Evolutionary conservation across 306 rosid species (phyloP).

Genomic region (Dryas alaskensis): DNA sequence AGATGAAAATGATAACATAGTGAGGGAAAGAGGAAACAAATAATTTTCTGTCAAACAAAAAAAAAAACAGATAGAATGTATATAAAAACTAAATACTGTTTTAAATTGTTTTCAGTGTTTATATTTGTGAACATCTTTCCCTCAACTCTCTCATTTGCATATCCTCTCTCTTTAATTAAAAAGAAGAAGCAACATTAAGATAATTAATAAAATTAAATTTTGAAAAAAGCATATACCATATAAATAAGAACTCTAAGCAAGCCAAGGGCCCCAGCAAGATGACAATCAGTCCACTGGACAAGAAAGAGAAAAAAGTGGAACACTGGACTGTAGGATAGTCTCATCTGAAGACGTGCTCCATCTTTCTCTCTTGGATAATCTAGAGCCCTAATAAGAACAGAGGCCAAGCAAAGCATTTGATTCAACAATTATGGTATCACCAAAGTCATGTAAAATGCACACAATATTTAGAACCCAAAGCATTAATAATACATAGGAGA

Average conservation of each 20-base stretch:
- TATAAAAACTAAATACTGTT: not conserved
- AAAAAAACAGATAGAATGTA: not conserved
- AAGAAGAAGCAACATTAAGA: not conserved
- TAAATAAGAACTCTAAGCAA: conserved; percentile 73
- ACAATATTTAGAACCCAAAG: not conserved
- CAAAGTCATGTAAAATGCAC: conserved; percentile 9
- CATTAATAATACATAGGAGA: not conserved
- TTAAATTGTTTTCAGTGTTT: no score
- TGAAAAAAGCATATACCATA: conserved; percentile 46
- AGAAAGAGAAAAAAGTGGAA: conserved; percentile 77
- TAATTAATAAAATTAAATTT: not conserved
- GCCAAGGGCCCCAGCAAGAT: conserved; percentile 85
- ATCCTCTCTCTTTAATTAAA: not conserved
- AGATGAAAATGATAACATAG: not conserved
- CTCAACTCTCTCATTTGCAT: not conserved
- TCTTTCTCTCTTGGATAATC: conserved; percentile 79
- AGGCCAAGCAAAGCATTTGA: conserved; percentile 12
- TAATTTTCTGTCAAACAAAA: no score
- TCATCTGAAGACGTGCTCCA: conserved; percentile 84
- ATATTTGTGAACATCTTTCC: not conserved
- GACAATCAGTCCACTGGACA: conserved; percentile 85
- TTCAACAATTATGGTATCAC: conserved; percentile 11
- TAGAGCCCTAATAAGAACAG: conserved; percentile 51
- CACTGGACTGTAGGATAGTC: conserved; percentile 68
- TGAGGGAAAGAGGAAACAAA: no score